Conservation (phyloP, 179 eudicot species). For the Gypsophila paniculata region DNA sequence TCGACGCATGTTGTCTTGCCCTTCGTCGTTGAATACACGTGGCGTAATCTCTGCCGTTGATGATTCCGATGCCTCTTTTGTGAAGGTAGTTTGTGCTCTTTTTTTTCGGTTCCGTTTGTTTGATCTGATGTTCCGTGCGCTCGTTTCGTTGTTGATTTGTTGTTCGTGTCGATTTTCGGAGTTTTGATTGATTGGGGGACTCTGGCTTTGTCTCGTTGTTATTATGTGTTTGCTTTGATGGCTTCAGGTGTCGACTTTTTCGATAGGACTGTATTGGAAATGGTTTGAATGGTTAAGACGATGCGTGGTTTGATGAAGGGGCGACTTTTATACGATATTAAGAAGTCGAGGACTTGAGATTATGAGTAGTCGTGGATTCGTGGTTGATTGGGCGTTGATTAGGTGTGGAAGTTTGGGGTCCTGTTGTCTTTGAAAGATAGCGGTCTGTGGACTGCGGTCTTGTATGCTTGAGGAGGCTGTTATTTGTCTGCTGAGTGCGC, state of each 20-base stretch:
- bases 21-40: constrained; percentile 32
- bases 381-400: background rate
- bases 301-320: too few species aligned
- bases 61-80: constrained; percentile 35
- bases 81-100: constrained; percentile 34
- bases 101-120: background rate
- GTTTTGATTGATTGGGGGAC: too few species aligned
- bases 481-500: background rate
- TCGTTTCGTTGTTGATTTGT: too few species aligned
- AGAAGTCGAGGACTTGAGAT: too few species aligned
- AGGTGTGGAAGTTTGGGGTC: background rate
- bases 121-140: background rate
- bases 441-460: background rate
- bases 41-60: constrained; percentile 31
- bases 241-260: too few species aligned
- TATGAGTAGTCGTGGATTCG: too few species aligned
- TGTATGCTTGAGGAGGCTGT: background rate
- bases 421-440: background rate
- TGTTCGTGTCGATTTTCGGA: background rate
- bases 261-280: too few species aligned
- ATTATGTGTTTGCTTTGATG: too few species aligned
- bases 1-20: constrained; percentile 57
- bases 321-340: too few species aligned
- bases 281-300: too few species aligned
- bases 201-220: too few species aligned